A percentile compares a stretch with the other conserved stretches of the same genome.
Evolutionary conservation across 805 yeast genomes (phyloP).

Genomic region (Candida mattraensis): DNA sequence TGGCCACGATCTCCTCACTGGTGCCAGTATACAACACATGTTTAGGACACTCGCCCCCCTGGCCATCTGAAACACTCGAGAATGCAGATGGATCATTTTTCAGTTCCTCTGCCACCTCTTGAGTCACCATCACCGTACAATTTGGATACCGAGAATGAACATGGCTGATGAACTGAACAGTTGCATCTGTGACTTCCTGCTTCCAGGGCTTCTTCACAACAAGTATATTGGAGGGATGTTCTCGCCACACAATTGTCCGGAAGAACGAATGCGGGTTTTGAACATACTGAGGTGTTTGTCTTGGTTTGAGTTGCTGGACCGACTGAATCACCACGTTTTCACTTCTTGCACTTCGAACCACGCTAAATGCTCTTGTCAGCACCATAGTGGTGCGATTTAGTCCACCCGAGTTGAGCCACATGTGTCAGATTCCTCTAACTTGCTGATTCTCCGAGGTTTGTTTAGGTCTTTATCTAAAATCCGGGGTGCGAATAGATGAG

Average conservation of each 20-base stretch:
- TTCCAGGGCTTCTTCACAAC: conserved; percentile 87
- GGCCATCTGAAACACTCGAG: neutral
- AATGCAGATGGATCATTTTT: conserved; percentile 5
- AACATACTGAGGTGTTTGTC: conserved; percentile 50
- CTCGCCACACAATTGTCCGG: conserved; percentile 67
- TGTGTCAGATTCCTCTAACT: too few relatives aligned
- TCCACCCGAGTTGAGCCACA: too few relatives aligned
- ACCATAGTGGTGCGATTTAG: too few relatives aligned
- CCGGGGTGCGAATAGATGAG: too few relatives aligned
- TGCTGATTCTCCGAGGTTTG: too few relatives aligned
- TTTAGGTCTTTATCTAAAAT: too few relatives aligned
- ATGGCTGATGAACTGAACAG: conserved; percentile 62
- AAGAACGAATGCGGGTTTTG: conserved; percentile 59
- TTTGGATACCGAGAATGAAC: conserved; percentile 60
- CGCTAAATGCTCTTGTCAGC: too few relatives aligned
- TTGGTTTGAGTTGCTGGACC: conserved; percentile 15
- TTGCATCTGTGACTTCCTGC: conserved; percentile 58
- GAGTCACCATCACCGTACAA: conserved; percentile 76
- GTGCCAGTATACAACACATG: conserved; percentile 59
- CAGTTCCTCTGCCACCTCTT: conserved; percentile 69
- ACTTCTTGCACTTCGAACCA: too few relatives aligned
- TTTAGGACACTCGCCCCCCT: too few relatives aligned
- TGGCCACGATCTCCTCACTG: conserved; percentile 52
- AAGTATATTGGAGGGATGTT: conserved; percentile 69
- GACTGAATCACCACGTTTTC: conserved; percentile 7